Evolutionary conservation across 2,329 filamentous ascomycete genomes (phyloP), one percentile per base, ranked within the genome.

Genomic region (Penicillium psychrosexuale): DNA sequence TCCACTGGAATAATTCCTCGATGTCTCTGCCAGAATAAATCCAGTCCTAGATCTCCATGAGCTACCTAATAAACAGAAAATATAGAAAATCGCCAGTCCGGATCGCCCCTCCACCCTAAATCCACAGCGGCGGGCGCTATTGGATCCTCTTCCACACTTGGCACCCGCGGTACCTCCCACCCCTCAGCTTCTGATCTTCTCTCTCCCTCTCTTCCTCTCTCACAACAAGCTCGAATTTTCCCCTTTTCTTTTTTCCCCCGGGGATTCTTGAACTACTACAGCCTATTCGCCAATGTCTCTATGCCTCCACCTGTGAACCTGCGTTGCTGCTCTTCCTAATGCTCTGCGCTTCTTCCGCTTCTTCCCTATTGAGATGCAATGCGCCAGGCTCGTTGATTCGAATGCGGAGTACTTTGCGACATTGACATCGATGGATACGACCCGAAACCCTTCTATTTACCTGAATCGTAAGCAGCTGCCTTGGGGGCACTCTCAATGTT

Each of bases 121-220:
- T 50, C 52, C 52, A 55, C 52, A 39, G 34, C 46, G 13, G 50
- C 44, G 50, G 51, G 51, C 47, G 47, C 52, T 51, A 55, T 51
- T 55, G 52, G 52, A 55, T 55, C 52, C 52, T 51, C 44, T 40
- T 59, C 59, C 64, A 60, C 56, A 61, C 50, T 48, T 53, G 50
- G 50, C 44, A 44, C 30, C 30, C 13, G 30, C 13, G 17, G 27
- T 61, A 54, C 61, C 60, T 58, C 65, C 61, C 57, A 59, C 55
- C 44, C 56, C 61, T 55, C 59, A 38, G 50, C 51, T 51, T 50
- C 52, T 38, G 47, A 56, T 52, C 52, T 52, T 55, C 51, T 57
- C 55, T 61, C 57, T 56, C 48, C 37, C 46, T 37, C 43, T 39
- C 48, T 38, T 17, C 4, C 34, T 12, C 22, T 13, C 30, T 9